phyloP scores from a whole-genome alignment of 306 rosid genomes.

The Cicer bijugum region DNA sequence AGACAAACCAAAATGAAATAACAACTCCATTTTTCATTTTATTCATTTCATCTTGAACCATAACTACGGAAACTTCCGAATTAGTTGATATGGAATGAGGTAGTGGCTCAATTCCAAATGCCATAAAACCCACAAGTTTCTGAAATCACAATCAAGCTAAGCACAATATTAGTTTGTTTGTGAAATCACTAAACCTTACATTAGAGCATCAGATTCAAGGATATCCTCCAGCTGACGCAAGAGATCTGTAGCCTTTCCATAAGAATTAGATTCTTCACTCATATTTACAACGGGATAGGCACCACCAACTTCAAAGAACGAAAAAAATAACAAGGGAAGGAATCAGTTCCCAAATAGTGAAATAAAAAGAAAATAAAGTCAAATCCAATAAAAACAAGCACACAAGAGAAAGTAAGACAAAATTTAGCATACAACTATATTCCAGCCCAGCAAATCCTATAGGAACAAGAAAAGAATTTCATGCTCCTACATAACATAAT shows the following conservation, averaged over 20 bases:
- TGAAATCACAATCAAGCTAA: conserved; percentile 18
- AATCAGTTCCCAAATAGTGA: neutral
- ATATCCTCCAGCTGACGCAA: conserved; percentile 66
- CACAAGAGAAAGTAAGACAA: neutral
- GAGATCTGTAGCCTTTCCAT: conserved; percentile 49
- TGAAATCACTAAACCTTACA: conserved; percentile 58
- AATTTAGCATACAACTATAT: too few relatives aligned
- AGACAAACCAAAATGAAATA: conserved; percentile 27
- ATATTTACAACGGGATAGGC: conserved; percentile 30
- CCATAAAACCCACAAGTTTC: conserved; percentile 1
- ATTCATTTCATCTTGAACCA: neutral
- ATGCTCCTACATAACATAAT: neutral
- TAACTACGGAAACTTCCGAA: neutral
- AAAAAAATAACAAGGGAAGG: neutral
- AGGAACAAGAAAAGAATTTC: neutral
- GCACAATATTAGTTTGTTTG: conserved; percentile 4
- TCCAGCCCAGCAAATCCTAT: too few relatives aligned
- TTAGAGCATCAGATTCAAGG: conserved; percentile 68
- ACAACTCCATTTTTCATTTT: neutral
- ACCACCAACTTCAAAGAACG: conserved; percentile 9
- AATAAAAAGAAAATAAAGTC: neutral
- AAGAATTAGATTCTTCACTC: conserved; percentile 47
- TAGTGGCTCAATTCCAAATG: conserved; percentile 24
- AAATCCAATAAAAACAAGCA: neutral
- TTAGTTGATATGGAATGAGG: conserved; percentile 7